phyloP scores from a whole-genome alignment of 768 basidiomycete genomes.

The Boletus sensibilis region DNA sequence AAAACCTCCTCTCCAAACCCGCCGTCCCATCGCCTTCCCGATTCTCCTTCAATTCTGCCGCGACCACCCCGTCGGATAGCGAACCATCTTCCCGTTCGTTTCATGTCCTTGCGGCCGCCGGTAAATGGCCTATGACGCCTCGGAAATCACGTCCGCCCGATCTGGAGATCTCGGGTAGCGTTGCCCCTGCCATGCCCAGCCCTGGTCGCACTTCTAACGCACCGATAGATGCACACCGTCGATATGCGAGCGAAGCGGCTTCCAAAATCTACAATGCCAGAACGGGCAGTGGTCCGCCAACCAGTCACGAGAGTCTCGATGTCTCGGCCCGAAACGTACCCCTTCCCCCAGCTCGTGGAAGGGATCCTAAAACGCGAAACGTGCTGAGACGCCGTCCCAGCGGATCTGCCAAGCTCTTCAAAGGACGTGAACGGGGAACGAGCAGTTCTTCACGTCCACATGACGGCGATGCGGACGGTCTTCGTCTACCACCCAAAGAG shows the following conservation, averaged over 20 bases:
- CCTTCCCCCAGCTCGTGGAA: background rate
- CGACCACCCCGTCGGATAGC: constrained; percentile 6
- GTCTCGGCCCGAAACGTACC: constrained; percentile 1
- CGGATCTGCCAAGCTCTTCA: constrained; percentile 22
- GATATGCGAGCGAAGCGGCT: constrained; percentile 17
- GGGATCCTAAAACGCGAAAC: constrained; percentile 27
- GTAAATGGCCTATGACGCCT: constrained; percentile 17
- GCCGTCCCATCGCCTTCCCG: constrained; percentile 23
- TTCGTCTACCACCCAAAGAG: background rate
- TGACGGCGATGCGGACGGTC: background rate
- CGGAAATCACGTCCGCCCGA: constrained; percentile 26
- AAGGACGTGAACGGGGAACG: constrained; percentile 15
- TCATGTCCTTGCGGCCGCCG: background rate
- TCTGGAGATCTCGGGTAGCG: constrained; percentile 18
- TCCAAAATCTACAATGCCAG: constrained; percentile 2
- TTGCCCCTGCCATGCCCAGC: constrained; percentile 1
- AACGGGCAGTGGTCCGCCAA: background rate
- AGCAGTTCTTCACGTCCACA: constrained; percentile 2
- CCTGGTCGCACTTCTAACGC: background rate
- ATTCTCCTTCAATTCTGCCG: constrained; percentile 19
- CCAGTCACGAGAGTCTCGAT: constrained; percentile 17
- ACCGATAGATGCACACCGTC: constrained; percentile 19
- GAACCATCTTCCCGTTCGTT: constrained; percentile 12
- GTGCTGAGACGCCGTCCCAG: constrained; percentile 34
- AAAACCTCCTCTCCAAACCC: constrained; percentile 38